Evolutionary conservation across 805 yeast species (phyloP).

Genomic region (Soucietia sequanensis): DNA sequence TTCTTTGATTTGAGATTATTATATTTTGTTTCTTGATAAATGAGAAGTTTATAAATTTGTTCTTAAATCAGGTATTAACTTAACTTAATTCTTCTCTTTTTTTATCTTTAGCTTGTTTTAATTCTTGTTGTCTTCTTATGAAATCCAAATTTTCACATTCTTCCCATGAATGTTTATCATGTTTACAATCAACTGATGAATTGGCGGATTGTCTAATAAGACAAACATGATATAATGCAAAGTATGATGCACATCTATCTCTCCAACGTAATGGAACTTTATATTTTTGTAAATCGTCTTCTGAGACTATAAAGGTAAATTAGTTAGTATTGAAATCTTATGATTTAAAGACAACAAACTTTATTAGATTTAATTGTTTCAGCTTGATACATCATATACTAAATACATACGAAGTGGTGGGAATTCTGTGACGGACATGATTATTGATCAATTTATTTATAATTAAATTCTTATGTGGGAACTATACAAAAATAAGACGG

Average conservation of each 20-base stretch:
- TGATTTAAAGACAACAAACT: no score
- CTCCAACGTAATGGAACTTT: conserved; percentile 77
- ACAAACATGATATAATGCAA: conserved; percentile 44
- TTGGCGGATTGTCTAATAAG: conserved; percentile 44
- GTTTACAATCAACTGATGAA: conserved; percentile 55
- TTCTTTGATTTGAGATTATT: no score
- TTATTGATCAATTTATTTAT: no score
- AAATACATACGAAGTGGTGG: conserved; percentile 41
- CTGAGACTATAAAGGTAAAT: conserved; percentile 64
- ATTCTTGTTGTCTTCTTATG: conserved; percentile 74
- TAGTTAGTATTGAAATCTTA: conserved; percentile 6
- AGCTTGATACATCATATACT: no score
- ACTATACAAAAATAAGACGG: no score
- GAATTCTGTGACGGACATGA: conserved; percentile 41
- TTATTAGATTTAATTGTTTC: no score
- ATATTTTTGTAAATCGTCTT: conserved; percentile 79
- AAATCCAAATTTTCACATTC: conserved; percentile 82
- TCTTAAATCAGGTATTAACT: no score
- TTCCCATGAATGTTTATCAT: conserved; percentile 81
- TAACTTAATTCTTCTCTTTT: conserved; percentile 28
- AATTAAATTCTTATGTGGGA: no score
- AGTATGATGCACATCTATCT: conserved; percentile 74
- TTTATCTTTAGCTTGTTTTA: conserved; percentile 52
- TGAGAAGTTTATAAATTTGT: no score
- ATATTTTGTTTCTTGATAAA: no score